Percentiles rank a stretch among this genome's conserved stretches.
These are phyloP conservation scores for Saturnispora galanensis DNA, from an alignment of 805 yeast species.

Conservation along the genomic window DNA sequence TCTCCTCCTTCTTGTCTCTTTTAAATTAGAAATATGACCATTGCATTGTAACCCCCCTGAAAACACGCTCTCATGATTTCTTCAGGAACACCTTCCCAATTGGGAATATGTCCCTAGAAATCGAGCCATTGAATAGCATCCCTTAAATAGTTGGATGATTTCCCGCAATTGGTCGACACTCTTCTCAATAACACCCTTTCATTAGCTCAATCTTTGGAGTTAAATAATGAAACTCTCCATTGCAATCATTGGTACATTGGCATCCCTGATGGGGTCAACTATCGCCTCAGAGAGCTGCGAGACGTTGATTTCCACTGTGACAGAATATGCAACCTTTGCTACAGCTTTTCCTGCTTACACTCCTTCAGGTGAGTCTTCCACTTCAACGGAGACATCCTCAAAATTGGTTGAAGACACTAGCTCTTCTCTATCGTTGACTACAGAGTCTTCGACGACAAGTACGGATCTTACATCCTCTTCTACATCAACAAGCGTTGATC, in stretches of 20 bases:
- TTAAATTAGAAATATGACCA: too few species aligned
- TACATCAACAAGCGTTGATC: slow-evolving; percentile 6
- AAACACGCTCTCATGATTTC: too few species aligned
- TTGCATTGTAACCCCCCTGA: too few species aligned
- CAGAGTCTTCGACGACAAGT: not conserved
- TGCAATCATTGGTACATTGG: not conserved
- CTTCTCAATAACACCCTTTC: not conserved
- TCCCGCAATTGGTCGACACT: not conserved
- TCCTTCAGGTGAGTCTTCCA: too few species aligned
- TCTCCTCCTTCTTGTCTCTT: too few species aligned
- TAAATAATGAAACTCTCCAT: slow-evolving; percentile 7
- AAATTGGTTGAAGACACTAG: too few species aligned
- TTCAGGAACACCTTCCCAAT: not conserved
- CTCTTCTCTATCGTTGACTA: too few species aligned
- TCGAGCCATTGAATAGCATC: not conserved
- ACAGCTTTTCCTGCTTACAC: too few species aligned
- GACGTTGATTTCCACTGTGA: slow-evolving; percentile 2
- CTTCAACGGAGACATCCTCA: too few species aligned
- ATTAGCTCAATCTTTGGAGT: not conserved
- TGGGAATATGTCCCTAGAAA: not conserved
- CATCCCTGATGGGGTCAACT: not conserved
- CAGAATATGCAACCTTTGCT: slow-evolving; percentile 8
- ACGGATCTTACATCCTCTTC: not conserved
- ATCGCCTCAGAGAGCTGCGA: slow-evolving; percentile 14
- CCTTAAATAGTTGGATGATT: too few species aligned